These are phyloP conservation scores for Cladophialophora immunda DNA, from an alignment of 2,329 filamentous ascomycete genomes.

Conservation along the genomic window DNA sequence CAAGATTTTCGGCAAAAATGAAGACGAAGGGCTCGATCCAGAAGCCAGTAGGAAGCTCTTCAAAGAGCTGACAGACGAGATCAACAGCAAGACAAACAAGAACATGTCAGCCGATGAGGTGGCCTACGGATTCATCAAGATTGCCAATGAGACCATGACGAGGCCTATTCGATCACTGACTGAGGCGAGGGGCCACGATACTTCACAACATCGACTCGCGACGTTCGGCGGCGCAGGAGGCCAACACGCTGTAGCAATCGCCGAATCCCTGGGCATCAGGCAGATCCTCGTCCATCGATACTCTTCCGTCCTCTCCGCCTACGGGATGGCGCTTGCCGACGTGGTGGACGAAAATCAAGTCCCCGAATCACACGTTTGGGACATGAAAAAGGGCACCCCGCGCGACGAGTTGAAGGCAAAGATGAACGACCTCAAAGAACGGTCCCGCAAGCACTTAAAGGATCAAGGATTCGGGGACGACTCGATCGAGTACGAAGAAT, in stretches of 20 bases:
- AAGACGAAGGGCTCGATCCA: constrained; percentile 81
- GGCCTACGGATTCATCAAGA: constrained; percentile 89
- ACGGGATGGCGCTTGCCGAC: constrained; percentile 91
- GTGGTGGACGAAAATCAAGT: constrained; percentile 87
- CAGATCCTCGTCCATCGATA: constrained; percentile 90
- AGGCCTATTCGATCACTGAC: constrained; percentile 89
- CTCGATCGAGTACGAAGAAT: constrained; percentile 86
- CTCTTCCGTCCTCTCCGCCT: constrained; percentile 89
- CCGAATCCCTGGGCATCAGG: constrained; percentile 80
- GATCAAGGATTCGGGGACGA: constrained; percentile 81
- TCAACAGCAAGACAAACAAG: constrained; percentile 73
- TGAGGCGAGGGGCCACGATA: constrained; percentile 91
- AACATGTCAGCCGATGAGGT: constrained; percentile 83
- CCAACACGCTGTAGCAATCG: constrained; percentile 91
- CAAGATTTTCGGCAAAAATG: constrained; percentile 91
- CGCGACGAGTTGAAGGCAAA: constrained; percentile 72
- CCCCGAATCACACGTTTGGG: constrained; percentile 67
- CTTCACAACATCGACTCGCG: constrained; percentile 86
- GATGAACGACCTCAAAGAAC: constrained; percentile 81
- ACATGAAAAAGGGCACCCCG: constrained; percentile 65
- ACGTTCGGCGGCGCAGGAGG: constrained; percentile 93
- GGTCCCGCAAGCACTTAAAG: constrained; percentile 71
- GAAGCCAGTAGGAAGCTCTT: constrained; percentile 79
- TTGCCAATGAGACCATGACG: constrained; percentile 92
- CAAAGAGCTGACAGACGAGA: constrained; percentile 76